These are phyloP conservation scores for Mycosphaerelloides madeirae DNA, from an alignment of 2,329 filamentous ascomycete genomes.

Conservation along the genomic window DNA sequence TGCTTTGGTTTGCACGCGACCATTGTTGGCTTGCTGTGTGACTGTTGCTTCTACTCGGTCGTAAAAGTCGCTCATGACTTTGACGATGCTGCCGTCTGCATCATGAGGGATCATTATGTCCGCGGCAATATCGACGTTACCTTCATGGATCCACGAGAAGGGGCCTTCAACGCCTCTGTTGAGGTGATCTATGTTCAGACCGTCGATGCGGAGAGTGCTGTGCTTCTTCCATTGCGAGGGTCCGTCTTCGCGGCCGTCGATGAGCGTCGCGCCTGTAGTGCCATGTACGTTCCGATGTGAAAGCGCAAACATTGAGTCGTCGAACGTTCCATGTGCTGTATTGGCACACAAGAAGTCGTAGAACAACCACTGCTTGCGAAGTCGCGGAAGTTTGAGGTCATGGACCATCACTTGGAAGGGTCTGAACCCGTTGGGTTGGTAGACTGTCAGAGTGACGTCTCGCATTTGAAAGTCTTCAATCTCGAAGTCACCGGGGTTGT, in stretches of 20 bases:
- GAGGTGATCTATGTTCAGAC: constrained; percentile 88
- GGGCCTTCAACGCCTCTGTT: constrained; percentile 90
- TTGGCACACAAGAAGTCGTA: constrained; percentile 95
- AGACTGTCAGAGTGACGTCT: constrained; percentile 83
- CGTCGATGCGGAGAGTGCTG: constrained; percentile 85
- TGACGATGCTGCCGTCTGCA: constrained; percentile 79
- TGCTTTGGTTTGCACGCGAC: constrained; percentile 9
- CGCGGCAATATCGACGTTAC: constrained; percentile 92
- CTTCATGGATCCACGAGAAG: constrained; percentile 97
- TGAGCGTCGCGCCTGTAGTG: constrained; percentile 60
- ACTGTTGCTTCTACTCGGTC: constrained; percentile 92
- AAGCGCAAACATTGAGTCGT: constrained; percentile 94
- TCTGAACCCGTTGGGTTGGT: constrained; percentile 86
- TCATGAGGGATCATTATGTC: constrained; percentile 93
- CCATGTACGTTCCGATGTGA: constrained; percentile 89
- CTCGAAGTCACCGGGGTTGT: constrained; percentile 90
- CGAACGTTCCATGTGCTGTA: constrained; percentile 92
- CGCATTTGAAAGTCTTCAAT: constrained; percentile 96
- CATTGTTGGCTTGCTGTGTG: constrained; percentile 39
- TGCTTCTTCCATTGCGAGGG: constrained; percentile 89
- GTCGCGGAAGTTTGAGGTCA: constrained; percentile 85
- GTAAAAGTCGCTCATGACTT: constrained; percentile 96
- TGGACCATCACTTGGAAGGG: constrained; percentile 94
- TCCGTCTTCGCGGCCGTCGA: constrained; percentile 56
- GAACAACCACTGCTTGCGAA: constrained; percentile 94